These are phyloP conservation scores for Calocera viscosa DNA, from an alignment of 768 basidiomycete genomes.

Conservation along the genomic window DNA sequence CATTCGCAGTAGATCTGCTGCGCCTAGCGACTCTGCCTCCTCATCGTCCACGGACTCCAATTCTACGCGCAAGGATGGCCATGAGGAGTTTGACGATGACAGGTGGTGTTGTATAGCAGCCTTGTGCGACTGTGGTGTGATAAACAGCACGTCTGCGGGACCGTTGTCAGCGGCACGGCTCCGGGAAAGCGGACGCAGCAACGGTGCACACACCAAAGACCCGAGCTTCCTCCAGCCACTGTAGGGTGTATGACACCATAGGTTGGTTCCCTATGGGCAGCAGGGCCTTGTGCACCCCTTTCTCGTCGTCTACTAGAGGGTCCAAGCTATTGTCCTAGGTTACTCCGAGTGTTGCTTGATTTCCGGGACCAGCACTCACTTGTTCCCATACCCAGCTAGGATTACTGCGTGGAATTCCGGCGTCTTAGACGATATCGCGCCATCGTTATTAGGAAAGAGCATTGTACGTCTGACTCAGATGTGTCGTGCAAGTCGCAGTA, in stretches of 20 bases:
- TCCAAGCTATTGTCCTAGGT: neutral
- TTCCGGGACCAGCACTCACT: slow-evolving; percentile 40
- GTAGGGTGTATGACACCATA: slow-evolving; percentile 67
- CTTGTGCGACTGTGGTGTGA: slow-evolving; percentile 70
- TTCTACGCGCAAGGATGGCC: slow-evolving; percentile 57
- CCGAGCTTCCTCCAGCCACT: slow-evolving; percentile 80
- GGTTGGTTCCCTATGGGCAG: slow-evolving; percentile 80
- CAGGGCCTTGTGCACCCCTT: slow-evolving; percentile 55
- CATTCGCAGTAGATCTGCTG: slow-evolving; percentile 61
- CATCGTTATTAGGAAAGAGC: neutral
- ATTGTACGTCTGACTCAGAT: neutral
- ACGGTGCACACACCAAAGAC: slow-evolving; percentile 48
- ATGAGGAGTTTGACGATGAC: slow-evolving; percentile 35
- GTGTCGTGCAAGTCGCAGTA: neutral
- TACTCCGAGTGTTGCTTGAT: neutral
- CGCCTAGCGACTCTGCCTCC: slow-evolving; percentile 48
- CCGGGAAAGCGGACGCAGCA: slow-evolving; percentile 3
- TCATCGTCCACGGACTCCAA: slow-evolving; percentile 70
- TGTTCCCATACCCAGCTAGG: slow-evolving; percentile 84
- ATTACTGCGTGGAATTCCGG: slow-evolving; percentile 78
- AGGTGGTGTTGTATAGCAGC: slow-evolving; percentile 63
- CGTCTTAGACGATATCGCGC: slow-evolving; percentile 11
- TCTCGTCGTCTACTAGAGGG: slow-evolving; percentile 3
- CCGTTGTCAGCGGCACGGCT: neutral
- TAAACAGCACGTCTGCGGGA: slow-evolving; percentile 62